phyloP scores from a whole-genome alignment of 345 rosid genomes.

The Salix brachista region DNA sequence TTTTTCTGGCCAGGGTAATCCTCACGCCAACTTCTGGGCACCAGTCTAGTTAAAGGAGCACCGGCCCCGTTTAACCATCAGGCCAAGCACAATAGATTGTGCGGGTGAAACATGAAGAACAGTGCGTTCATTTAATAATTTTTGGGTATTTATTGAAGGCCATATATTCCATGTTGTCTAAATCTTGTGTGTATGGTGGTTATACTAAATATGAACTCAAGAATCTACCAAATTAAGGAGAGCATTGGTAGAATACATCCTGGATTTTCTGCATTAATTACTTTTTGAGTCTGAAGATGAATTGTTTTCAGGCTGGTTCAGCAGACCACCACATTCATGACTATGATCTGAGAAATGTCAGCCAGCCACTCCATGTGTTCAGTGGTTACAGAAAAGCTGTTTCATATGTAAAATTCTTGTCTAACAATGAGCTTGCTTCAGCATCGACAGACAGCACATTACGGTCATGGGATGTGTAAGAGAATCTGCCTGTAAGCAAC shows the following conservation, averaged over 20 bases:
- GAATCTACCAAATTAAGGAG: background rate
- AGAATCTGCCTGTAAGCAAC: conserved; percentile 67
- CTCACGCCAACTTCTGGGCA: background rate
- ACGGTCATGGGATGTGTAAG: conserved; percentile 92
- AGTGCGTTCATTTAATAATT: background rate
- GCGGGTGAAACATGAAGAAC: background rate
- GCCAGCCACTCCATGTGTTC: conserved; percentile 85
- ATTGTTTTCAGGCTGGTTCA: conserved; percentile 75
- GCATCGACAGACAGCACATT: conserved; percentile 97
- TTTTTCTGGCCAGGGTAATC: background rate
- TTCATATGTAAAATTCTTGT: conserved; percentile 92
- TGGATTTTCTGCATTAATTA: background rate
- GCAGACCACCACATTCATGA: conserved; percentile 93
- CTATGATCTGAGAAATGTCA: conserved; percentile 80
- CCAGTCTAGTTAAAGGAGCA: background rate
- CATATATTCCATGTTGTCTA: background rate
- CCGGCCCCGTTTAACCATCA: background rate
- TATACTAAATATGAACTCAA: background rate
- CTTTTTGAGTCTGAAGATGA: background rate
- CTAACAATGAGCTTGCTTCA: conserved; percentile 90
- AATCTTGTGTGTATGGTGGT: background rate
- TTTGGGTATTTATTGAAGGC: background rate
- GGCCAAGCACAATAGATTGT: background rate
- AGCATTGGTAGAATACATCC: background rate
- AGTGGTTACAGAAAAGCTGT: conserved; percentile 91